phyloP scores from a whole-genome alignment of 805 yeast species.

The Wickerhamiella kurtzmanii region DNA sequence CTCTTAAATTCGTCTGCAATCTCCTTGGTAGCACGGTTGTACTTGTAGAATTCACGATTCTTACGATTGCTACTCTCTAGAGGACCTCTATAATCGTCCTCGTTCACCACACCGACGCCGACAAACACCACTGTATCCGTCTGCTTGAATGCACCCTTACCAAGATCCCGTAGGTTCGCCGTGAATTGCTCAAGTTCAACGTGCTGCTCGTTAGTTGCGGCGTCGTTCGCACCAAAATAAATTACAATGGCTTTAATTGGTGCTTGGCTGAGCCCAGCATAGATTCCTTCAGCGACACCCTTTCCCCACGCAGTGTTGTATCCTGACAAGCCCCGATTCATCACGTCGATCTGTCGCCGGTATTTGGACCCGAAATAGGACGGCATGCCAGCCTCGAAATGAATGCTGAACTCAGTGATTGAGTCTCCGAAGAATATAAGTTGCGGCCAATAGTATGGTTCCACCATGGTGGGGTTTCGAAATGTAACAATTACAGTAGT shows the following conservation, averaged over 20 bases:
- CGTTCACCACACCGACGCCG: slow-evolving; percentile 10
- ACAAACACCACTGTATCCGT: slow-evolving; percentile 6
- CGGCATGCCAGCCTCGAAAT: not conserved
- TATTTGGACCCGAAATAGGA: not conserved
- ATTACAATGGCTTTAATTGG: not conserved
- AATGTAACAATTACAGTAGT: no score
- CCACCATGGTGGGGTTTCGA: not conserved
- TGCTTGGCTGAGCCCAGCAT: not conserved
- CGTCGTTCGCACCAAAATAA: not conserved
- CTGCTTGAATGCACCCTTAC: not conserved
- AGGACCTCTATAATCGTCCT: slow-evolving; percentile 2
- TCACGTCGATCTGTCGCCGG: not conserved
- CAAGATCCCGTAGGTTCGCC: not conserved
- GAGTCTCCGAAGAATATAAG: slow-evolving; percentile 3
- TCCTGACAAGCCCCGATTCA: not conserved
- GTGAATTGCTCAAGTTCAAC: not conserved
- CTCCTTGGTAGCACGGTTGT: slow-evolving; percentile 36
- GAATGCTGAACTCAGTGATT: not conserved
- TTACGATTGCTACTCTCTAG: slow-evolving; percentile 1
- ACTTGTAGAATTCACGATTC: slow-evolving; percentile 22
- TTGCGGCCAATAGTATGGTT: not conserved
- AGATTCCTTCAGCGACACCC: not conserved
- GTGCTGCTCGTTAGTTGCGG: not conserved
- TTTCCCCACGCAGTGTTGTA: not conserved
- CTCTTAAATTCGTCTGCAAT: slow-evolving; percentile 31